Evolutionary conservation across 768 basidiomycete genomes (phyloP), one percentile per base, ranked within the genome.

Genomic region (Pleurotus salmoneostramineus): DNA sequence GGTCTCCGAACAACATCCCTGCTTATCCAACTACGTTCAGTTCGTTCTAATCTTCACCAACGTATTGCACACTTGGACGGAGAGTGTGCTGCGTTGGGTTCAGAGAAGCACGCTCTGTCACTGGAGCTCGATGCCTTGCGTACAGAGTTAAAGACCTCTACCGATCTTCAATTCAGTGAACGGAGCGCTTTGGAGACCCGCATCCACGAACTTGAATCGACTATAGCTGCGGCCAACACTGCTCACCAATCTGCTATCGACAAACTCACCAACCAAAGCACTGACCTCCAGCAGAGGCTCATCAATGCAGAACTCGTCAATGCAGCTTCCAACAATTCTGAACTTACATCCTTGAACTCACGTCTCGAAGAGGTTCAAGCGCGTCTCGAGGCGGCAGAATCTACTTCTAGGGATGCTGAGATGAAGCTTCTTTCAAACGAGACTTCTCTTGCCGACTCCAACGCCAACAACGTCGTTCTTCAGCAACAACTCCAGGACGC

Each of bases 341-440:
- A 71, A 34, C 44, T 77, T 5, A 66, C 61, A 15, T 62, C 66
- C 44, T 64, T 80, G 43, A 70, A 66, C 52, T 65, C 71, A 36
- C 65, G 69, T 54, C 76, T 79, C 47, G 40, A 55, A 31, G 52
- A 55, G 17, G 17, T 55, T 11, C 52, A 31, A 5, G 11, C n/a
- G 2, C 40, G 40, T 6, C 11, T 55, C 6, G 17, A 55, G n/a
- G 36, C 40, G 27, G 6, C 40, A 2, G n/a, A 55, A 42, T 42
- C 5, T 17, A 36, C 52, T 27, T n/a, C 43, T 6, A 43, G 27
- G 14, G 40, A 55, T 11, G 52, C 52, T 31, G 14, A 40, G 37
- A 31, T 11, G 14, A 43, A 31, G 27, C 40, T 44, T n/a, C 52
- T 27, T 40, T 55, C 27, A 17, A 55, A 21, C 21, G 14, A 43